phyloP scores from a whole-genome alignment of 306 rosid genomes.

The Sesbania bispinosa region DNA sequence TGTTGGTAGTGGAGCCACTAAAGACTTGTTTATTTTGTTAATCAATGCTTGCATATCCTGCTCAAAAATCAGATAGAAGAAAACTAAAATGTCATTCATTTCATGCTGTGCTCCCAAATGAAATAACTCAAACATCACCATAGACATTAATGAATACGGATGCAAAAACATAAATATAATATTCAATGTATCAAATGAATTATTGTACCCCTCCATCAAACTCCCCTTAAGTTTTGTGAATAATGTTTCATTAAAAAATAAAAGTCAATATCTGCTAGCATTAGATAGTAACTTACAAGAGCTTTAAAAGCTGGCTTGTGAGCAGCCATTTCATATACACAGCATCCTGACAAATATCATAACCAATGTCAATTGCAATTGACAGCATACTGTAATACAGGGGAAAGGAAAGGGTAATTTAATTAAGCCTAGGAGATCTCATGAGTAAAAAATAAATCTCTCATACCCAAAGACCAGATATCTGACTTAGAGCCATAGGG shows the following conservation, averaged over 20 bases:
- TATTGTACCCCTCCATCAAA: background rate
- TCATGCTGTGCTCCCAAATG: background rate
- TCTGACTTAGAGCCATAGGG: constrained; percentile 98
- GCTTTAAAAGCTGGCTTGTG: constrained; percentile 92
- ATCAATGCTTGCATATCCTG: constrained; percentile 96
- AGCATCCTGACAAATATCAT: constrained; percentile 63
- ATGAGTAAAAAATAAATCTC: background rate
- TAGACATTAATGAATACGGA: background rate
- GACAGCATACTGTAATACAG: background rate
- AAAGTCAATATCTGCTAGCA: background rate
- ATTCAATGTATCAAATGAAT: constrained; percentile 14
- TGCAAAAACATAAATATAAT: background rate
- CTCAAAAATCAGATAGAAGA: constrained; percentile 37
- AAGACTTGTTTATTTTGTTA: constrained; percentile 91
- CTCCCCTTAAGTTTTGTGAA: background rate
- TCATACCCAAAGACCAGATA: constrained; percentile 94
- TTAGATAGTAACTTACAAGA: constrained; percentile 59
- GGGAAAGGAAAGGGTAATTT: background rate
- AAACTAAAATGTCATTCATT: background rate
- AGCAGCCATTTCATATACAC: constrained; percentile 89
- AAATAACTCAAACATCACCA: background rate
- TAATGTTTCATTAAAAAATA: background rate
- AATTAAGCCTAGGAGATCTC: background rate
- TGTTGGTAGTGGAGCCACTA: constrained; percentile 94
- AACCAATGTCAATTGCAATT: background rate